Evolutionary conservation across 2,329 filamentous ascomycete genomes (phyloP).

Genomic region (Trichoderma atroviride): DNA sequence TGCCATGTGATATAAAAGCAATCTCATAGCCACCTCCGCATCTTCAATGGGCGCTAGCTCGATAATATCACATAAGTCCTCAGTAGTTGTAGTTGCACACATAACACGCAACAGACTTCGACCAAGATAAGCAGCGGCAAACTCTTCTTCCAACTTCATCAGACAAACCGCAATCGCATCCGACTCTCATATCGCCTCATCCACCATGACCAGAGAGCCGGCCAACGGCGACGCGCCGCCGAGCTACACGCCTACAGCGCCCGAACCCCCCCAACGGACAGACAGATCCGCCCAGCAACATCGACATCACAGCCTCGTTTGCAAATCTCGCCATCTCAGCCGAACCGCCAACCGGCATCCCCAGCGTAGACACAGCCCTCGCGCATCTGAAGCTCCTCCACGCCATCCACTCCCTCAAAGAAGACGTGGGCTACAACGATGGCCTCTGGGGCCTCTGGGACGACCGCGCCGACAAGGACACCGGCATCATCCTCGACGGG

Average conservation of each 20-base stretch:
- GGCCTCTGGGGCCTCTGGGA: constrained; percentile 68
- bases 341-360: neutral
- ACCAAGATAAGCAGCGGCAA: neutral
- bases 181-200: neutral
- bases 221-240: neutral
- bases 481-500: constrained; percentile 5
- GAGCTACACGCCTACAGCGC: neutral
- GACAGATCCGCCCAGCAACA: neutral
- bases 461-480: constrained; percentile 38
- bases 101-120: neutral
- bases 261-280: neutral
- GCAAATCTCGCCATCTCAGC: constrained; percentile 23
- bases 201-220: neutral
- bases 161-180: neutral
- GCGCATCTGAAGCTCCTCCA: constrained; percentile 75
- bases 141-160: neutral
- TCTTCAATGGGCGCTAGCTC: neutral
- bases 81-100: neutral
- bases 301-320: constrained; percentile 13
- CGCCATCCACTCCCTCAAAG: constrained; percentile 67
- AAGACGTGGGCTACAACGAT: constrained; percentile 67
- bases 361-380: constrained; percentile 58
- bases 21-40: neutral
- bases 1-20: neutral
- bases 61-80: neutral